phyloP scores from a whole-genome alignment of 2,329 filamentous ascomycete genomes.

The Blumeriella jaapii region DNA sequence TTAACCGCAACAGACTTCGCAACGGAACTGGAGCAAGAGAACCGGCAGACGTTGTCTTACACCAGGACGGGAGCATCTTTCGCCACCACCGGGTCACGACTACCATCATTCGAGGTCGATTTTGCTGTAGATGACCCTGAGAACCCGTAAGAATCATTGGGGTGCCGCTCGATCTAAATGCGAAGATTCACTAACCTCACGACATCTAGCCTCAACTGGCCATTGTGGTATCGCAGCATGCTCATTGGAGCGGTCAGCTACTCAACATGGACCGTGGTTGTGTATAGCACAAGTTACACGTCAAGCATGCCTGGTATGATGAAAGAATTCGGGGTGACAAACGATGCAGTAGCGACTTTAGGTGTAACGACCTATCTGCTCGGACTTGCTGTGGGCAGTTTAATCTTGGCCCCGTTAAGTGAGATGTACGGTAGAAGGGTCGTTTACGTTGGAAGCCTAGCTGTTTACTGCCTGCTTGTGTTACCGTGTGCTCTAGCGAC shows the following conservation, averaged over 20 bases:
- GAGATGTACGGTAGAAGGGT: conserved; percentile 57
- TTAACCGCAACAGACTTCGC: conserved; percentile 28
- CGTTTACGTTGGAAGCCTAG: conserved; percentile 59
- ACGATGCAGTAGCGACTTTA: conserved; percentile 52
- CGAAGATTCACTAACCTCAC: too few relatives aligned
- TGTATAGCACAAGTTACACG: conserved; percentile 73
- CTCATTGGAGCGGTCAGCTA: conserved; percentile 29
- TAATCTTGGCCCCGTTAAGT: conserved; percentile 63
- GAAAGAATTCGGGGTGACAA: conserved; percentile 48
- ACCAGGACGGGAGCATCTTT: conserved; percentile 33
- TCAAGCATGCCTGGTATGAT: conserved; percentile 58
- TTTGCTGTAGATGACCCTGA: conserved; percentile 51
- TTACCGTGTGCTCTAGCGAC: conserved; percentile 61
- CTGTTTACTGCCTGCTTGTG: conserved; percentile 54
- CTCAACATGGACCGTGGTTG: conserved; percentile 36
- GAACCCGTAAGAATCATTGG: too few relatives aligned
- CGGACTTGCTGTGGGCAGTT: conserved; percentile 59
- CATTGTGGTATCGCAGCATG: conserved; percentile 34
- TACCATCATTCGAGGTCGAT: conserved; percentile 59
- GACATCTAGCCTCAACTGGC: conserved; percentile 59
- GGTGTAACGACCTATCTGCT: conserved; percentile 71
- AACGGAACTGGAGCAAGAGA: conserved; percentile 31
- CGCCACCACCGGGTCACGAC: conserved; percentile 33
- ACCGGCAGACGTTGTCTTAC: conserved; percentile 27
- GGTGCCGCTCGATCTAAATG: too few relatives aligned